phyloP scores from a whole-genome alignment of 2,329 filamentous ascomycete species.

The Exutisphaerella laricina region DNA sequence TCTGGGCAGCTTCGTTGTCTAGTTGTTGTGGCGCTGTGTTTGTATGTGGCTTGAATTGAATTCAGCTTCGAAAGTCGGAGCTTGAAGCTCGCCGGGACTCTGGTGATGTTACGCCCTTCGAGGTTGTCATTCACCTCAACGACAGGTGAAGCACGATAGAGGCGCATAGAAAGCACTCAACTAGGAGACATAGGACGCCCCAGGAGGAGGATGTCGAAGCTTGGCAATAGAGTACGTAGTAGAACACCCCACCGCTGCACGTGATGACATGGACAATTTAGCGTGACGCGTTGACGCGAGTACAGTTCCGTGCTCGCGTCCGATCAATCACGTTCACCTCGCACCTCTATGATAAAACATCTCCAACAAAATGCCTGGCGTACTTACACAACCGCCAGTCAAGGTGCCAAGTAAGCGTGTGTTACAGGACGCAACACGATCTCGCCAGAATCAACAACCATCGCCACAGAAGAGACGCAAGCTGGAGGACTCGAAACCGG shows the following conservation, averaged over 20 bases:
- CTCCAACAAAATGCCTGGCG: slow-evolving; percentile 33
- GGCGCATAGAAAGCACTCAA: too few species aligned
- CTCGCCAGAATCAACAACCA: slow-evolving; percentile 42
- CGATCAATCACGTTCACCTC: slow-evolving; percentile 4
- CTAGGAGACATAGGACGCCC: too few species aligned
- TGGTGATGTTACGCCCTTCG: slow-evolving; percentile 1
- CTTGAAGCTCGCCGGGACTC: neutral
- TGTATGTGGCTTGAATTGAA: slow-evolving; percentile 1
- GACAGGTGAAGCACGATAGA: too few species aligned
- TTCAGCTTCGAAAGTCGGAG: neutral
- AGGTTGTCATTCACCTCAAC: neutral
- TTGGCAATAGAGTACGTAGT: too few species aligned
- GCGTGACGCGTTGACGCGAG: slow-evolving; percentile 1
- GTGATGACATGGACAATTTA: neutral
- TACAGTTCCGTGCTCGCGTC: slow-evolving; percentile 3
- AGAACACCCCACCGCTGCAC: neutral
- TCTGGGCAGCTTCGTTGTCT: neutral
- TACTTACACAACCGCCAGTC: slow-evolving; percentile 27
- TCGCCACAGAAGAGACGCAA: slow-evolving; percentile 74
- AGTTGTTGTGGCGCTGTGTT: neutral
- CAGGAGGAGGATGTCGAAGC: too few species aligned
- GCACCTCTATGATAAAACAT: too few species aligned
- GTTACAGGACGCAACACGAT: slow-evolving; percentile 42
- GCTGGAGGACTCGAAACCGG: slow-evolving; percentile 60
- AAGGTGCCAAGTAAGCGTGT: slow-evolving; percentile 42